Conservation (phyloP, 2,329 filamentous ascomycete species). For the Leptodontidium sp. region DNA sequence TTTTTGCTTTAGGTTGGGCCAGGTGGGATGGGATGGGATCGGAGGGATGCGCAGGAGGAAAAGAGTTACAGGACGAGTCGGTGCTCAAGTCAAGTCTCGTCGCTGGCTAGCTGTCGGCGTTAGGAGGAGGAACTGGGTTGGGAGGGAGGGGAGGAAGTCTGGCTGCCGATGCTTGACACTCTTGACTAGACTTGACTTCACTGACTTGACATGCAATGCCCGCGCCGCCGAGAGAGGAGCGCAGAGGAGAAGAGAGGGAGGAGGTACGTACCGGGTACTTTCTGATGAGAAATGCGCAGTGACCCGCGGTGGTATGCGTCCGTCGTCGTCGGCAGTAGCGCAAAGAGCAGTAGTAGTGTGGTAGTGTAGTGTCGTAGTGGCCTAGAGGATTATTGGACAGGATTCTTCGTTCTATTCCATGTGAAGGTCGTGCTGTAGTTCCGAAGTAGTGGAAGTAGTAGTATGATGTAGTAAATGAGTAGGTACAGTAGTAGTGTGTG, state of each 20-base stretch:
- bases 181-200: background rate
- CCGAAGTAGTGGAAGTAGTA: conserved; percentile 4
- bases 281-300: conserved; percentile 14
- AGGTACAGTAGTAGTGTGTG: background rate
- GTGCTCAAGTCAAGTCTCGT: conserved; percentile 13
- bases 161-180: no score
- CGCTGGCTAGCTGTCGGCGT: background rate
- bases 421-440: background rate
- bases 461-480: background rate
- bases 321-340: conserved; percentile 4
- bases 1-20: background rate
- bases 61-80: conserved; percentile 1
- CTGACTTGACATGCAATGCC: conserved; percentile 19
- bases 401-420: no score
- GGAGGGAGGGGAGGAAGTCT: background rate
- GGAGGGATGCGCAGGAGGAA: background rate
- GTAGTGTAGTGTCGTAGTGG: background rate
- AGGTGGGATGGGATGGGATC: conserved; percentile 15
- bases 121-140: background rate
- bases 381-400: background rate
- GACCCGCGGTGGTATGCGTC: conserved; percentile 4
- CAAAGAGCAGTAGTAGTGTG: background rate
- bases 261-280: conserved; percentile 20
- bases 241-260: background rate
- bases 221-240: conserved; percentile 17